Evolutionary conservation across 2,329 filamentous ascomycete species (phyloP), one percentile per base, ranked within the genome.

Genomic region (Phialophora chinensis): DNA sequence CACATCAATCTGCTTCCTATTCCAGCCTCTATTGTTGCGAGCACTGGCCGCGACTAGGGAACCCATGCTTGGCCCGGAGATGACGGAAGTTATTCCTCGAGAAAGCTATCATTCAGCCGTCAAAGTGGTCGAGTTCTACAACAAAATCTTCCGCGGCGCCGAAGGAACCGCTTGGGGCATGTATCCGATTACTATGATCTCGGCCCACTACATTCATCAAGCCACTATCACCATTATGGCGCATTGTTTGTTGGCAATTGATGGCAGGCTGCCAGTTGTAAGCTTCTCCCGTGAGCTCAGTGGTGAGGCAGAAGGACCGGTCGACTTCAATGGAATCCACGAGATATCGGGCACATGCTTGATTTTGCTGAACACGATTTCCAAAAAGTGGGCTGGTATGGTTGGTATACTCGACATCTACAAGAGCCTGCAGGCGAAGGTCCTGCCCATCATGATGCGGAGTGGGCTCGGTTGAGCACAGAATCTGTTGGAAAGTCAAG

Each of bases 151-250:
- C 38, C 72, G 72, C 23, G 74, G 74, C 12, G 73, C 74, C n/a
- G 72, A 75, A 54, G 66, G 69, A 27, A 75, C 73, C 2, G 61
- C 67, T 11, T 69, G 69, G 17, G 74, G 74, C 6, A 69, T 73
- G 44, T 77, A 76, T 62, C 75, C 75, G 0, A 73, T 77, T 65
- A 75, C 74, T 6, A 73, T 76, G 54, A 65, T 76, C 63, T 74
- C 72, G 8, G 74, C 74, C 1, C 75, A 76, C 63, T 76, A 76
- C 65, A 75, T 77, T 27, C 73, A 74, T 31, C 72, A 76, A 60
- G 75, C 75, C 2, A 71, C 73, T 1, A 72, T 75, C 44, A 76
- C 73, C 23, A 71, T 76, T 20, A 71, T 77, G 54, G 74, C 74
- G 3, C 71, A 76, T 56, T 73, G 73, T 17, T 64, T 76, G 56